Base-by-base conservation (phyloP, 2,329 filamentous ascomycete genomes). In the Fusarium gaditjirri region DNA sequence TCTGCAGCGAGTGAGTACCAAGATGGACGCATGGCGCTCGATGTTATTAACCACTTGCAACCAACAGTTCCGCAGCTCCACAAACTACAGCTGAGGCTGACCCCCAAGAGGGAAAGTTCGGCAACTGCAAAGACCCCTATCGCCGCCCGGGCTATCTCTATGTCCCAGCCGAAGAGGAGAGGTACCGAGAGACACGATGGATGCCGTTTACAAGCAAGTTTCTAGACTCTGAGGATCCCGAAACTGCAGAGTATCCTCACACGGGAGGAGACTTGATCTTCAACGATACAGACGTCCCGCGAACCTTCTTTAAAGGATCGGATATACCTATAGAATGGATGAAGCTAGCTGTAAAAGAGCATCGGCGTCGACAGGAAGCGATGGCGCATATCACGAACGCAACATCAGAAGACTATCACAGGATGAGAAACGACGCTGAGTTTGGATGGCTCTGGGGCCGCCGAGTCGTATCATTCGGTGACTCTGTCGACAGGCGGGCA, bases 371-470 rank as follows among this genome's bases (percentile, higher is more conserved):
- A 8, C 4, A 36, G 17, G 23, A 33, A 38, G 57, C 44, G 0
- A 1, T 63, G 8, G 14, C 42, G 14, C 38, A 63, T 2, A 36
- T 61, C 21, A 29, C 38, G 3, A 58, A 61, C 17, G 31, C 57
- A n/a, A 62, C 57, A 0, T 33, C 29, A 0, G 31, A 52, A 1
- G 61, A 63, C 5, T 63, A 33, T 38, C 38, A 33, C 19, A 12
- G 29, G 2, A 53, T 64, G 61, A 64, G 31, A 62, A 16, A 62
- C 39, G 38, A 63, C 1, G 44, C 31, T 13, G 61, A 39, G 1
- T 46, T 64, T 1, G 61, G 57, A 1, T 64, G 61, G 57, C 61
- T 64, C 7, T 62, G 57, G 57, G 61, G 61, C 1, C 61, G 61
- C 0, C 38, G 61, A 13, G 6, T 64, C 6, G 57, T 64, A 1